Percentiles rank a stretch among this genome's conserved stretches.
These are phyloP conservation scores for Oxytropis ochrocephala DNA, from an alignment of 306 rosid species.

Conservation along the genomic window DNA sequence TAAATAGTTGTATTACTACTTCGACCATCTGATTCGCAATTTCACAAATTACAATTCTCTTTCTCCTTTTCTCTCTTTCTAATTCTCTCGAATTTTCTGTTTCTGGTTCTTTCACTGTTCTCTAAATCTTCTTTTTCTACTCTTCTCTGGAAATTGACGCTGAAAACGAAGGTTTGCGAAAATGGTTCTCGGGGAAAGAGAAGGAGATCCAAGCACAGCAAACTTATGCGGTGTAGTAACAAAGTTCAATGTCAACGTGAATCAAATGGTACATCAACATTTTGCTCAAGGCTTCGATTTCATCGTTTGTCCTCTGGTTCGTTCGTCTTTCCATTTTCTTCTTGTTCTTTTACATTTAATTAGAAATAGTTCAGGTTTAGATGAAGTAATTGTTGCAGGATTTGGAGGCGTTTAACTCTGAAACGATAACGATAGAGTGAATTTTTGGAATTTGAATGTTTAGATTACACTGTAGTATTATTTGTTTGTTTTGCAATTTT, in stretches of 20 bases:
- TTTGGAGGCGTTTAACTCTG: not conserved
- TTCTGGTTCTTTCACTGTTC: not conserved
- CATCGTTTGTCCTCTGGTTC: conserved; percentile 57
- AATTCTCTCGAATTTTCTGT: not conserved
- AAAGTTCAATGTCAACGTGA: conserved; percentile 41
- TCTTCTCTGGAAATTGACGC: not conserved
- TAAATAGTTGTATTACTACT: too few relatives aligned
- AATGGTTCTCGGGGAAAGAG: conserved; percentile 68
- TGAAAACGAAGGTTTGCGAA: not conserved
- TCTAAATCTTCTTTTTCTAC: not conserved
- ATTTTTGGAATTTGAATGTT: not conserved
- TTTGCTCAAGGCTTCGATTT: conserved; percentile 46
- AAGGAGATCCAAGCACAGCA: conserved; percentile 47
- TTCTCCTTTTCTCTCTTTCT: not conserved
- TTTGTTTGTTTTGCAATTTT: not conserved
- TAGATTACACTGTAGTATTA: too few relatives aligned
- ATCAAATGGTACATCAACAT: conserved; percentile 32
- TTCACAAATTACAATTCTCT: not conserved
- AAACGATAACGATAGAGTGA: not conserved
- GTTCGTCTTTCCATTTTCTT: conserved; percentile 27
- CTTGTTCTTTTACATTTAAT: not conserved
- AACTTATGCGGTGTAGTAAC: conserved; percentile 54
- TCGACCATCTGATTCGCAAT: not conserved
- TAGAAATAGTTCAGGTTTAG: not conserved
- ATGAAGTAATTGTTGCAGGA: not conserved